A percentile compares a stretch with the other conserved stretches of the same genome.
Evolutionary conservation across 1,139 yeast species (phyloP).

Genomic region (Sporopachydermia cereana): DNA sequence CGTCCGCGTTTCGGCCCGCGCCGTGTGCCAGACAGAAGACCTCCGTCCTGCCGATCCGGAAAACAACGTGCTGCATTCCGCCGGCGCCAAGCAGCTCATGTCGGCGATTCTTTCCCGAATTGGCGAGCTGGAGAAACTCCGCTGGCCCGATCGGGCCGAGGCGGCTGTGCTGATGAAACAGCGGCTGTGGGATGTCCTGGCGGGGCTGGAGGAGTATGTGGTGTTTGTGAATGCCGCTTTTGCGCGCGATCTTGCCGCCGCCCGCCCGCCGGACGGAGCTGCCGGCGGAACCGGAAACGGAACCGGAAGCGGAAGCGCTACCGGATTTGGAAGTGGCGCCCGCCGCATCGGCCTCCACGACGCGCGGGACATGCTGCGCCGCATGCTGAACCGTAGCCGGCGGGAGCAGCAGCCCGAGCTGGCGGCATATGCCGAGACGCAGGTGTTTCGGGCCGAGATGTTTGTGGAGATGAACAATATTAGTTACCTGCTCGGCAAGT

Average conservation of each 20-base stretch:
- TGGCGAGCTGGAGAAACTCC: not conserved
- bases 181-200: not conserved
- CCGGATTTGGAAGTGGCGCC: too few relatives aligned
- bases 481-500: not conserved
- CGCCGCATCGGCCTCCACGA: not conserved
- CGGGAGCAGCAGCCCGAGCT: not conserved
- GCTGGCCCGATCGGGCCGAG: not conserved
- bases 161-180: not conserved
- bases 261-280: too few relatives aligned
- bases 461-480: conserved; percentile 3
- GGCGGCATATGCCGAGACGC: not conserved
- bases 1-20: not conserved
- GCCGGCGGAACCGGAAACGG: too few relatives aligned
- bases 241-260: not conserved
- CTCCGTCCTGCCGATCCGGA: not conserved
- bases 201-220: not conserved
- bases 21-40: not conserved
- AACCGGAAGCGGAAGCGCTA: not conserved
- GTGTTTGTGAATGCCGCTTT: not conserved
- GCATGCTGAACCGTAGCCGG: not conserved
- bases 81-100: conserved; percentile 1
- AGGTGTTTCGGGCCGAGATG: not conserved
- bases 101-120: not conserved
- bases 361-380: not conserved
- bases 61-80: not conserved